Base-by-base conservation (phyloP, 2,329 filamentous ascomycete genomes). In the Zasmidium citrigriseum region DNA sequence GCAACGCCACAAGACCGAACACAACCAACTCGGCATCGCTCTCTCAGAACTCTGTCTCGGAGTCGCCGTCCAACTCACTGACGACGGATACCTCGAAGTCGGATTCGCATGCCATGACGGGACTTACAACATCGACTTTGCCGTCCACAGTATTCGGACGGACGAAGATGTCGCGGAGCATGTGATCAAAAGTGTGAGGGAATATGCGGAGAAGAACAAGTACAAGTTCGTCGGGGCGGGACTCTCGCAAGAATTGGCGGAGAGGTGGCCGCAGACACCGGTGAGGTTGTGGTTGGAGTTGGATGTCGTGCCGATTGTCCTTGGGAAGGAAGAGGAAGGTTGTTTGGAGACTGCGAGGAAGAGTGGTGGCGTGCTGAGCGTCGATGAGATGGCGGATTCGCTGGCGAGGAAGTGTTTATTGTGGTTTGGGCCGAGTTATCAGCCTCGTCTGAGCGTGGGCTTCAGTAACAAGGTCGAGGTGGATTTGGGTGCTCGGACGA, bases 371-470 rank as follows among this genome's bases (percentile, higher is more conserved):
- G 34, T 55, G 2, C 2, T 86, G 69, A 77, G 81, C n/a, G 81
- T 92, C 3, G 90, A 93, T 67, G 90, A 95, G 71, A 87, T 92
- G 72, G 89, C 90, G 1, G 90, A 93, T 70, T 89, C 88, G 0
- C 89, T 93, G 83, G 88, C 87, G 1, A 82, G 90, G 61, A 93
- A 92, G 77, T 91, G 88, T 71, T 82, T 92, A 61, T 83, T 87
- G 87, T 89, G 75, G 74, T 93, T 92, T 66, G 89, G 89, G 0
- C 90, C 90, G 0, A 88, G 84, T 20, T 81, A 89, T 46, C 83
- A 86, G 46, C 89, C 90, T 2, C 79, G 90, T 12, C 77, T 92
- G 4, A 75, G 80, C 60, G 82, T 92, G 25, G 88, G 86, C 49
- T 87, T 83, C 72, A 80, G 83, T 50, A 89, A 89, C 34, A 74